Percentiles rank a stretch among this genome's conserved stretches.
Conservation (phyloP, 2,329 filamentous ascomycete genomes). For the Pezicula rhizophila region DNA sequence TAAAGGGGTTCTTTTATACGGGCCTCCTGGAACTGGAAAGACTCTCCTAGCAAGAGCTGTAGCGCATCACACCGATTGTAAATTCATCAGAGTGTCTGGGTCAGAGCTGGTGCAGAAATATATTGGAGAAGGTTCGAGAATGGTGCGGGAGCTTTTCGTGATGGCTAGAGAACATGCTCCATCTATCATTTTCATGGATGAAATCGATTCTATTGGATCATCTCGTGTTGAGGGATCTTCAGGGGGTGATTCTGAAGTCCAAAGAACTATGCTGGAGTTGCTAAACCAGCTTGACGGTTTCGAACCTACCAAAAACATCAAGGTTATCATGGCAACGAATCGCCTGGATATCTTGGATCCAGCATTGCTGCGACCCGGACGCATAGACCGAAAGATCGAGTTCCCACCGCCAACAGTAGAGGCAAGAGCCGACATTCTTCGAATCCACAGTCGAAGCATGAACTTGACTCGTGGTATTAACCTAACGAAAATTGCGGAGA, state of each 20-base stretch:
- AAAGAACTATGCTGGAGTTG: slow-evolving; percentile 96
- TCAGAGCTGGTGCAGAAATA: slow-evolving; percentile 98
- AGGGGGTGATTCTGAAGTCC: slow-evolving; percentile 94
- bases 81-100: slow-evolving; percentile 95
- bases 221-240: slow-evolving; percentile 94
- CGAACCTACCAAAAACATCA: slow-evolving; percentile 99
- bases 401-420: slow-evolving; percentile 96
- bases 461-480: slow-evolving; percentile 97
- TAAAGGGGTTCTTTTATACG: slow-evolving; percentile 94
- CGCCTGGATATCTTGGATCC: slow-evolving; percentile 96
- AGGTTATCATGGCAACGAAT: slow-evolving; percentile 99
- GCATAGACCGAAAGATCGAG: slow-evolving; percentile 98
- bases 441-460: slow-evolving; percentile 97
- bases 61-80: slow-evolving; percentile 97
- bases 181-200: slow-evolving; percentile 99
- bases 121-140: slow-evolving; percentile 94
- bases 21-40: slow-evolving; percentile 94
- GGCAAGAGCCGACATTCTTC: slow-evolving; percentile 92
- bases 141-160: slow-evolving; percentile 98
- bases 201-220: slow-evolving; percentile 97
- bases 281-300: slow-evolving; percentile 98
- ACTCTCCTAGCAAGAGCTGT: slow-evolving; percentile 91
- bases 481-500: slow-evolving; percentile 96
- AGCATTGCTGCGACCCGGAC: slow-evolving; percentile 86
- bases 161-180: slow-evolving; percentile 98